Evolutionary conservation across 2,329 filamentous ascomycete species (phyloP), one percentile per base, ranked within the genome.

Genomic region (Alternaria brassicae): DNA sequence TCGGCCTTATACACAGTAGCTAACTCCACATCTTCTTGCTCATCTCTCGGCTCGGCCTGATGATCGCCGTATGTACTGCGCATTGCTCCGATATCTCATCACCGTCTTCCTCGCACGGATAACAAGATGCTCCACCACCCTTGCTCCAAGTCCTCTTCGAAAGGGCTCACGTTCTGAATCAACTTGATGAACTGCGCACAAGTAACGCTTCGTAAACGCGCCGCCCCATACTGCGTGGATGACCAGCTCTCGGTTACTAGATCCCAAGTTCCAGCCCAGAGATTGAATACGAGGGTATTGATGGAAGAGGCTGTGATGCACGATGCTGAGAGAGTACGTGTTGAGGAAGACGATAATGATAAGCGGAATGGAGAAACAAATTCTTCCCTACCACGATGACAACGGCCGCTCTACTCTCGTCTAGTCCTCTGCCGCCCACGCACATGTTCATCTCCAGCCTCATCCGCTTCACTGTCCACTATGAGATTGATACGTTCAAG

Each of bases 251-350:
- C 53, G 17, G 17, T 3, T 6, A 55, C 53, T 17, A 55, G 34
- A 4, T 49, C 36, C 42, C 53, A 55, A 27, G 53, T 55, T 17
- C 42, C 44, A 9, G 34, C 25, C 53, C 44, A 55, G 34, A 55
- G 53, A 17, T 48, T 27, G 32, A 21, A 12, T 15, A 49, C 53
- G 36, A 55, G 37, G 3, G 34, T 40, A 23, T 15, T 15, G 9
- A 50, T 50, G 12, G 15, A 21, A 15, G 19, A 9, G 32, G n/a
- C 6, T 3, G 6, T 10, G 7, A 25, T 9, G 7, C 44, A 1
- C 15, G 19, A 41, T 6, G 36, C 2, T 5, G 23, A 39, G 7
- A 39, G 2, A n/a, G 34, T 51, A 13, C 8, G 5, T 9, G 40
- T 21, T 15, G 21, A 28, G 13, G 28, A 25, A 7, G 27, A 47